Conservation (phyloP, 257 asterid genomes). For the Nicotiana knightiana region DNA sequence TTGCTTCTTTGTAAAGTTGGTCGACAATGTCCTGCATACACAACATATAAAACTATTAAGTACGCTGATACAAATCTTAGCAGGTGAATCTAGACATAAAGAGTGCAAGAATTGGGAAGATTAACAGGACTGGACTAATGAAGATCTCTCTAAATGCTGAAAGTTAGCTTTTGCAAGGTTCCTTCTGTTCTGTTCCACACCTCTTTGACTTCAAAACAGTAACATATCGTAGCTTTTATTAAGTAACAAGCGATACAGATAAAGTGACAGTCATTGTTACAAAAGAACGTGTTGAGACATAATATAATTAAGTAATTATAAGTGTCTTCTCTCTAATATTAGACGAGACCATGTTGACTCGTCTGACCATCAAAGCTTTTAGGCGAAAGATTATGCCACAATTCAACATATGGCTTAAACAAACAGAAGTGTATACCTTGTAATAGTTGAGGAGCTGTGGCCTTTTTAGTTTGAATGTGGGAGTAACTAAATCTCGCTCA, state of each 20-base stretch:
- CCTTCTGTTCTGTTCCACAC: no score
- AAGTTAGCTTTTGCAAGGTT: no score
- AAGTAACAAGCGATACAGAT: neutral
- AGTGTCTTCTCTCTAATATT: no score
- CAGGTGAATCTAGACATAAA: neutral
- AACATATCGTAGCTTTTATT: neutral
- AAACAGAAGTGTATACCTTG: constrained; percentile 37
- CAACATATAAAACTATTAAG: neutral
- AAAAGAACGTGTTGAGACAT: no score
- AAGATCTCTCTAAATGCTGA: no score
- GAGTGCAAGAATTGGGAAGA: no score
- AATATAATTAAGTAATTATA: no score
- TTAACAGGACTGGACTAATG: no score
- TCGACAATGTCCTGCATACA: constrained; percentile 57
- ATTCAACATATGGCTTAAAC: no score
- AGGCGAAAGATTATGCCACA: no score
- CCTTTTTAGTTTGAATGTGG: constrained; percentile 89
- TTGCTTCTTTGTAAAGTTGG: constrained; percentile 62
- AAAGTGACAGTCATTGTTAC: neutral
- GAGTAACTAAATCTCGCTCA: constrained; percentile 73
- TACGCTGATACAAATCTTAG: neutral
- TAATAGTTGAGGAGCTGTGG: constrained; percentile 69
- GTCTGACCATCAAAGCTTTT: no score
- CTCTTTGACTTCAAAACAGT: neutral
- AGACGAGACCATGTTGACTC: neutral